Evolutionary conservation across 1,139 yeast genomes (phyloP), one percentile per base, ranked within the genome.

Genomic region (Scheffersomyces lignicola): DNA sequence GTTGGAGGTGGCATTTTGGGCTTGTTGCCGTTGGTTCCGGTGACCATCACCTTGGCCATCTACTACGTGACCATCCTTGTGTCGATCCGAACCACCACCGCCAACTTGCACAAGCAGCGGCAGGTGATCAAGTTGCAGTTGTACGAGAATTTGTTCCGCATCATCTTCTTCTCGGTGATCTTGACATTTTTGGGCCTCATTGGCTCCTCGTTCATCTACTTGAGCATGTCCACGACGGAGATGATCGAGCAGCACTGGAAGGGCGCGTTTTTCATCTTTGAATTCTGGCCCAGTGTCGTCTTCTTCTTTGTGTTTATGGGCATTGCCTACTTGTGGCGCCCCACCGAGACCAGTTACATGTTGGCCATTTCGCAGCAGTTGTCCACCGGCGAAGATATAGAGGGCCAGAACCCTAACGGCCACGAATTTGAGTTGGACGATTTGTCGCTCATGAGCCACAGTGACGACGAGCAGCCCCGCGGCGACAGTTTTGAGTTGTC

Each of bases 261-360:
- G 62, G 78, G 88, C 24, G 80, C 95, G 45, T 90, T 86, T 69
- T 89, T 94, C 55, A 62, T 89, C 38, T 76, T 84, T 34, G 97
- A 92, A 49, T 94, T 95, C 64, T 89, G 98, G 96, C 95, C 97
- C 25, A 82, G 95, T 41, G 76, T 88, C 31, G 83, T 90, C 11
- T 94, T 88, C 63, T 88, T 85, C 55, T 62, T 82, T 31, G 90
- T 90, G 31, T 90, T 92, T 58, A 76, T 85, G 54, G 79, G 90
- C 6, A 73, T 94, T 48, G 87, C 96, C 9, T 81, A 89, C 70
- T 77, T 92, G 45, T 94, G 98, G 98, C 80, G 98, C 61, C 98
- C 98, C 33, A 90, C 97, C 0, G 95, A 86, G 51, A 88, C 96
- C 28, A 89, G 96, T 45, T 84, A 90, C 52, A 82, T 95, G 78